These are phyloP conservation scores for Populus trichocarpa DNA, from an alignment of 441 rosid genomes.

Conservation along the genomic window DNA sequence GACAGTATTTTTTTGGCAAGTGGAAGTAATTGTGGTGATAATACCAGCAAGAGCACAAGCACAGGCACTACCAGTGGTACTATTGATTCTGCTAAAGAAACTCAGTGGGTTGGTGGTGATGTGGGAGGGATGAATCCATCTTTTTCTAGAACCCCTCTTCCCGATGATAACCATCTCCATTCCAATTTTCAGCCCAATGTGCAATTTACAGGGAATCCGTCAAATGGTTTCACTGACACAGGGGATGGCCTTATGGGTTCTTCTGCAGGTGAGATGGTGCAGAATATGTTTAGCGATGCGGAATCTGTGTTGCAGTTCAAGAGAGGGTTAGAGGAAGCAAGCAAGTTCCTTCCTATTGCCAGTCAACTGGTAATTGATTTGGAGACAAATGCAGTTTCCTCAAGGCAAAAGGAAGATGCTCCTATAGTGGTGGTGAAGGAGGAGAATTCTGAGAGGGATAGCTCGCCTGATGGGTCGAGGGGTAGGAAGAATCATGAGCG, in stretches of 20 bases:
- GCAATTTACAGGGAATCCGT: conserved; percentile 5
- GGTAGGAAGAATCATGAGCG: conserved; percentile 54
- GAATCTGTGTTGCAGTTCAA: conserved; percentile 49
- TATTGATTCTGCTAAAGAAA: conserved; percentile 1
- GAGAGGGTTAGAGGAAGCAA: conserved; percentile 62
- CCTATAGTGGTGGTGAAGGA: conserved; percentile 8
- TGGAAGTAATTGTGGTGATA: conserved; percentile 28
- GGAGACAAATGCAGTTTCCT: conserved; percentile 19
- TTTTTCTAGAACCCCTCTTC: conserved; percentile 27
- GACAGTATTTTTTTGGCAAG: conserved; percentile 25
- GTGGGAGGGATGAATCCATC: conserved; percentile 23
- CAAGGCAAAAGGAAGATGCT: conserved; percentile 7
- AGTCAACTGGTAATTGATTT: conserved; percentile 24
- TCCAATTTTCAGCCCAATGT: conserved; percentile 16
- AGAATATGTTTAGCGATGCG: conserved; percentile 37
- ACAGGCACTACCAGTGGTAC: conserved; percentile 18
- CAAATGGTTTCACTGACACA: not conserved
- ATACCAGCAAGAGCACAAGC: conserved; percentile 4
- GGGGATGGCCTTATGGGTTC: conserved; percentile 20
- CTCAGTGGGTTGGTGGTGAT: conserved; percentile 17
- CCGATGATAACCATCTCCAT: conserved; percentile 2
- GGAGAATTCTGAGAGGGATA: conserved; percentile 24
- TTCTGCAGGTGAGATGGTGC: conserved; percentile 28
- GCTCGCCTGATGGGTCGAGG: conserved; percentile 20
- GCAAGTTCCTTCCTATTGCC: conserved; percentile 47